Evolutionary conservation across 139 green algal species (phyloP).

Genomic region (Picochlorum sp.): DNA sequence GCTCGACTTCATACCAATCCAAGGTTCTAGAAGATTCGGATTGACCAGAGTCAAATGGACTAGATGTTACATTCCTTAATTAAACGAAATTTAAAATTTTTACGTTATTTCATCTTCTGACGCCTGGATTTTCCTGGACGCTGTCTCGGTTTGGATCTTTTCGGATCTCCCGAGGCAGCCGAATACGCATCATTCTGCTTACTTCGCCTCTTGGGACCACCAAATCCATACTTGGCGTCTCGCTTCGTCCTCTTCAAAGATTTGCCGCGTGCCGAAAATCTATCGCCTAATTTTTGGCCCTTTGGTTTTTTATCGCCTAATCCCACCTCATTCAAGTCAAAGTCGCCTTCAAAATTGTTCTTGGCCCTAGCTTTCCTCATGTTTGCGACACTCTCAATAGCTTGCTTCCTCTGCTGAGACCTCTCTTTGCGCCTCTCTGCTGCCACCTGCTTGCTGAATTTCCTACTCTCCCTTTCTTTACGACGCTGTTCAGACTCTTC

Average conservation of each 20-base stretch:
- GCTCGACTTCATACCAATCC: too few relatives aligned
- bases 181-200: conserved; percentile 85
- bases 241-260: conserved; percentile 47
- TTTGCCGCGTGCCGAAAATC: conserved; percentile 21
- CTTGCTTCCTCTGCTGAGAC: conserved; percentile 69
- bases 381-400: conserved; percentile 71
- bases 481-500: conserved; percentile 66
- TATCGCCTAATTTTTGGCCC: conserved; percentile 12
- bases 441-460: conserved; percentile 81
- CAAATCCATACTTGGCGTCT: conserved; percentile 76
- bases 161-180: background rate
- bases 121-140: background rate
- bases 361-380: conserved; percentile 51
- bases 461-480: conserved; percentile 86
- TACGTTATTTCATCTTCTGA: conserved; percentile 2
- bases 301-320: conserved; percentile 10
- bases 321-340: conserved; percentile 59
- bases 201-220: conserved; percentile 64
- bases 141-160: background rate
- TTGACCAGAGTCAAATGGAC: too few relatives aligned
- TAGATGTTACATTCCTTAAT: too few relatives aligned
- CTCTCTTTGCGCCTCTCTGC: conserved; percentile 78
- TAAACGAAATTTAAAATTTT: too few relatives aligned
- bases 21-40: too few relatives aligned
- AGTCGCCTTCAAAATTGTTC: conserved; percentile 50